Evolutionary conservation across 2,329 filamentous ascomycete genomes (phyloP), one percentile per base, ranked within the genome.

Genomic region (Cladophialophora yegresii): DNA sequence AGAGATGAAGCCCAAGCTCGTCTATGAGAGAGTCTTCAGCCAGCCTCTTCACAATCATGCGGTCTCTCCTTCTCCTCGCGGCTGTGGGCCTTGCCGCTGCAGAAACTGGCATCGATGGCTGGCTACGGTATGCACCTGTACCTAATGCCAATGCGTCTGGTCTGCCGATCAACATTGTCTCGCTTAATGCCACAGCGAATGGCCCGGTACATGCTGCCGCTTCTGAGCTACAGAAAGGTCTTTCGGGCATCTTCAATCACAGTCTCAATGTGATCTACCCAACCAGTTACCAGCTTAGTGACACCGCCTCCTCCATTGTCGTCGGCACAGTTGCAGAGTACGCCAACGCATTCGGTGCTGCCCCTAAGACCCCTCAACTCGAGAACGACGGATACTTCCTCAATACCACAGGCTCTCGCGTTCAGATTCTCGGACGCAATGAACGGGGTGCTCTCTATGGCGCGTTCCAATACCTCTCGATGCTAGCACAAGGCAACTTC

Each of bases 401-500:
- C 32, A 81, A 76, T 67, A 83, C 78, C 4, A 76, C 76, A 4
- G 63, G 62, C 22, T 49, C 60, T 4, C 28, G 40, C 20, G 57
- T 65, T 23, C 77, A 82, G 40, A 89, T 90, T 56, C 72, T 89
- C 1, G 87, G 87, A 0, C 80, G 85, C 65, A 89, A 89, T 69
- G 85, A 89, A 71, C 83, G 87, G 0, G 88, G 87, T 12, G 85
- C 86, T 4, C 80, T 91, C 0, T 90, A 90, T 69, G 88, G 88
- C 6, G 80, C 87, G 4, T 90, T 89, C 70, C 84, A 89, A 67
- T 90, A 89, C 67, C 80, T 91, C 9, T 87, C 85, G 1, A 81
- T 83, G 73, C 77, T 91, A n/a, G 85, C 83, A 0, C 86, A 87
- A 72, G 83, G 81, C 26, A 82, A 87, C 53, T 77, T 85, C 64